Conservation (phyloP, 2,329 filamentous ascomycete genomes). For the Trichoderma aggressivum region DNA sequence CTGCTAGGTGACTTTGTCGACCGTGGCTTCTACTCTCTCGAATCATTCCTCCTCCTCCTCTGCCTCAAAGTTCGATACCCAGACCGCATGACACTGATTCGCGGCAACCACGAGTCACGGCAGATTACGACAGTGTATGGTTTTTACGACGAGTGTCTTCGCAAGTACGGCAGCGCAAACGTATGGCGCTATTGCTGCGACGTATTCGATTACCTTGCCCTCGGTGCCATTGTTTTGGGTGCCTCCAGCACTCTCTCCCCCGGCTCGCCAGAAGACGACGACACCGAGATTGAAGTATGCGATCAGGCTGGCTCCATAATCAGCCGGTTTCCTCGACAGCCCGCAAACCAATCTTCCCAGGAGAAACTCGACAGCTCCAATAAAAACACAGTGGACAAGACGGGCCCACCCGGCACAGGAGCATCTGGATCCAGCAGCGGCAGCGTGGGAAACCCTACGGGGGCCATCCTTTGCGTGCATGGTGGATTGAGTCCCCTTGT, state of each 20-base stretch:
- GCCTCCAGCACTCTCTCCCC: conserved; percentile 63
- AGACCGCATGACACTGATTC: conserved; percentile 92
- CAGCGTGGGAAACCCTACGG: conserved; percentile 64
- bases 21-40: conserved; percentile 94
- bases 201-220: conserved; percentile 92
- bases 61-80: conserved; percentile 97
- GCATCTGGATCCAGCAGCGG: conserved; percentile 68
- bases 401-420: conserved; percentile 74
- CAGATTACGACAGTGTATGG: conserved; percentile 98
- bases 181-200: conserved; percentile 98
- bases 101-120: conserved; percentile 92
- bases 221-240: conserved; percentile 87
- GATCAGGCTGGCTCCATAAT: conserved; percentile 80
- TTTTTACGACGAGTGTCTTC: conserved; percentile 95
- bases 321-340: conserved; percentile 61
- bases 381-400: conserved; percentile 32
- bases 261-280: conserved; percentile 57
- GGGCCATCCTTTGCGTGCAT: conserved; percentile 92
- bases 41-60: conserved; percentile 91
- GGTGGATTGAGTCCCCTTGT: conserved; percentile 89
- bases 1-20: conserved; percentile 86
- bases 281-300: conserved; percentile 90
- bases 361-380: conserved; percentile 26
- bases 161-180: conserved; percentile 95
- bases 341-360: conserved; percentile 23